Percentiles rank a stretch among this genome's conserved stretches.
Evolutionary conservation across 495 filamentous ascomycete genomes (phyloP).

Genomic region (Xylaria telfairii): DNA sequence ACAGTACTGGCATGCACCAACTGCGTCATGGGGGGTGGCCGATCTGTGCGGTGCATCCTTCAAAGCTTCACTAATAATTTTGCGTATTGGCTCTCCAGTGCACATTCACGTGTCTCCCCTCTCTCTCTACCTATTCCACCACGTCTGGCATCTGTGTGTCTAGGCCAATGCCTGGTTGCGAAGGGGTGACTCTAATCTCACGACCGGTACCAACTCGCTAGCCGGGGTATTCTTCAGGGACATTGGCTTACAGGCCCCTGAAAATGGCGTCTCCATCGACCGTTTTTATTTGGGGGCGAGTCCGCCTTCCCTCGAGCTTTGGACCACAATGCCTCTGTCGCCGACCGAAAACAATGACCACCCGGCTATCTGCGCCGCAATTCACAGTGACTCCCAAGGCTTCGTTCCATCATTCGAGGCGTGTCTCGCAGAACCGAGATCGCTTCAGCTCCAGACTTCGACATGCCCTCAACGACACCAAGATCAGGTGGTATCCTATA

Average conservation of each 20-base stretch:
- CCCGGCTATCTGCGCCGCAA: slow-evolving; percentile 28
- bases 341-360: slow-evolving; percentile 22
- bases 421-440: slow-evolving; percentile 46
- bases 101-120: too few species aligned
- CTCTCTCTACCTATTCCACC: neutral
- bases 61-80: neutral
- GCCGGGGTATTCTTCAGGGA: neutral
- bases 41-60: neutral
- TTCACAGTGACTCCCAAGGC: slow-evolving; percentile 24
- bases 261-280: slow-evolving; percentile 21
- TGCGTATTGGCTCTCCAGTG: neutral
- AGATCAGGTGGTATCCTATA: slow-evolving; percentile 94
- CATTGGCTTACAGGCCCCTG: neutral
- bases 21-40: slow-evolving; percentile 12
- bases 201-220: slow-evolving; percentile 7
- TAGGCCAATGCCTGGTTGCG: slow-evolving; percentile 2
- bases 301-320: slow-evolving; percentile 13
- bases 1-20: too few species aligned
- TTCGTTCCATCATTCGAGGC: slow-evolving; percentile 37
- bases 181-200: slow-evolving; percentile 1
- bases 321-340: slow-evolving; percentile 32
- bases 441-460: slow-evolving; percentile 47
- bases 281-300: slow-evolving; percentile 15
- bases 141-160: neutral
- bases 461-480: slow-evolving; percentile 65